Evolutionary conservation across 352 stramenopile genomes (phyloP), one percentile per base, ranked within the genome.

Genomic region (Phytopythium montanum): DNA sequence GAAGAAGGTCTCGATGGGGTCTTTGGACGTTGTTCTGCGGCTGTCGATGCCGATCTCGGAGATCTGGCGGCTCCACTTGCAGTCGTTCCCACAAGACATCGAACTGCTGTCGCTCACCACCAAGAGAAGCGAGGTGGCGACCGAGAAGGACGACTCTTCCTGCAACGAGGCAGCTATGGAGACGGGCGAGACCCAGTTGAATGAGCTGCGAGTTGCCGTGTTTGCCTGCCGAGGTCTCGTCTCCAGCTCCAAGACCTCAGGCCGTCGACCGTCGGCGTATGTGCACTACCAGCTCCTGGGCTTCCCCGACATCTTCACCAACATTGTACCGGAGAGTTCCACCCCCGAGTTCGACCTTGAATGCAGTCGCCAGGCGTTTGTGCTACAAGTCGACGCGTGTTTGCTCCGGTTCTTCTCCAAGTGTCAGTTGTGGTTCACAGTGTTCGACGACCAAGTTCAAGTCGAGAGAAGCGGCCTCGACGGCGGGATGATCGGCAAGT

Each of bases 271-370:
- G 16, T 92, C 77, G 12, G 72, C 90, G 1, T 97, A 97, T 53
- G 87, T 92, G 1, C 88, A 97, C 61, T 97, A 96, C 59, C 90
- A 97, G 62, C 66, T 97, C 8, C 70, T 97, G 1, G 85, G 83
- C 6, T 96, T 95, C 64, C 88, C 82, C 5, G 91, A 97, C 45
- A 69, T 81, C 49, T 97, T 97, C 60, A 96, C 90, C 4, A 88
- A 92, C 50, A 95, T 97, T 56, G 73, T 90, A 3, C 59, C 78
- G 12, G 66, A 80, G 33, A 76, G 82, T 18, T 54, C 70, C 9
- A 74, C 73, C 29, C 90, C 90, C 10, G 78, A 90, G 51, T 97
- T 88, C 64, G 80, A 96, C 55, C 69, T 90, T 12, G 69, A 70
- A 12, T 68, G 62, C 46, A 83, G 75, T 54, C 79, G 73, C 13